phyloP scores from a whole-genome alignment of 2,329 filamentous ascomycete genomes.

The Ophiostoma sp. region DNA sequence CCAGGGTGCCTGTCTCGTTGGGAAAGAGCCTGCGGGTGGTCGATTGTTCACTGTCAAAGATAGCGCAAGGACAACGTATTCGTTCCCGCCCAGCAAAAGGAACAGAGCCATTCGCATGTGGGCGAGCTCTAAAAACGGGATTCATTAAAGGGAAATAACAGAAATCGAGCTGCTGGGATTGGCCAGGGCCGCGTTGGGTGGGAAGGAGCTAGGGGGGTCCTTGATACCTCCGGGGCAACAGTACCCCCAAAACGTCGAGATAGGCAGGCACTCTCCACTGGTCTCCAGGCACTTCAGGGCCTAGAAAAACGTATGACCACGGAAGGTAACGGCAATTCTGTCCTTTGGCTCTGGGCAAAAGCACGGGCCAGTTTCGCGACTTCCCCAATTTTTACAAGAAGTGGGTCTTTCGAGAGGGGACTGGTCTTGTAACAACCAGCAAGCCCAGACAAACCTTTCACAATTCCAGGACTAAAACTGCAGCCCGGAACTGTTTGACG shows the following conservation, averaged over 20 bases:
- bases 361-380: conserved; percentile 15
- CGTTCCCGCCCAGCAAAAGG: conserved; percentile 3
- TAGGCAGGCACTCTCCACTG: background rate
- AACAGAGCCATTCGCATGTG: background rate
- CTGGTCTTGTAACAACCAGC: background rate
- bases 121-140: background rate
- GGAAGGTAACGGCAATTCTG: conserved; percentile 22
- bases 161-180: conserved; percentile 28
- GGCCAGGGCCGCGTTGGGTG: conserved; percentile 14
- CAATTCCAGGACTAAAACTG: background rate
- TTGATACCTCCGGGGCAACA: background rate
- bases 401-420: background rate
- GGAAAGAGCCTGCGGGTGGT: background rate
- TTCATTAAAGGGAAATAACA: conserved; percentile 11
- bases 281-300: background rate
- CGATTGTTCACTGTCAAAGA: background rate
- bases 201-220: conserved; percentile 12
- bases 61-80: conserved; percentile 14
- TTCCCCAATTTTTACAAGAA: conserved; percentile 10
- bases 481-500: background rate
- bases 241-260: background rate
- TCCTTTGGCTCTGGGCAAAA: conserved; percentile 1
- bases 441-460: background rate
- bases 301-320: conserved; percentile 20
- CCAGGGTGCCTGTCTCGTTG: background rate